Base-by-base conservation (phyloP, 2,329 filamentous ascomycete species). In the Aspergillus fischeri region DNA sequence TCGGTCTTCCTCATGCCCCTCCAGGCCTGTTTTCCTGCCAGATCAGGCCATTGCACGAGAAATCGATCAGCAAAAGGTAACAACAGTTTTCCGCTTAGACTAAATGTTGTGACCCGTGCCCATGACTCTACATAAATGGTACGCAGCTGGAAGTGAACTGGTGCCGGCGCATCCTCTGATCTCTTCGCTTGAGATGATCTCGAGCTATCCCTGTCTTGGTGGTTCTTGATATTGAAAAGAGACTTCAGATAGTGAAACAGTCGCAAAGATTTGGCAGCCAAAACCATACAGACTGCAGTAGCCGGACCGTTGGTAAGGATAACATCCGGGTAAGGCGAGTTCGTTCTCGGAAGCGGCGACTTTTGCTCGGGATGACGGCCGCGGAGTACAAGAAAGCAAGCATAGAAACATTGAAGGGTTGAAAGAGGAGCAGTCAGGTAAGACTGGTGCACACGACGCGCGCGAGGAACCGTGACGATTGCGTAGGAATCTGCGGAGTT, bases 71-170 rank as follows among this genome's bases (percentile, higher is more conserved):
- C 89, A 44, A 95, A 78, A 62, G 79, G 77, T 57, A 88, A 75
- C 56, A 99, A 78, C 41, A 97, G 76, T 70, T 85, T 87, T 0
- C 93, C 94, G 41, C 91, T 96, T 58, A 97, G 73, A 76, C 93
- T 97, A 62, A 97, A 75, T 11, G 84, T 87, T 63, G 83, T 87
- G 17, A 96, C 90, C 17, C 94, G 83, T 2, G 94, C 93, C 88
- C 92, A 97, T 21, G 90, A 94, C 79, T 99, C 94, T 28, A 97
- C 84, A 71, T 94, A 99, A 14, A 97, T 79, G 9, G 89, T 87
- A 60, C 86, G 84, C 77, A 93, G 87, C 61, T 82, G 82, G 80
- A 80, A 27, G 51, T 58, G 27, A 45, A 47, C 55, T 77, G 75
- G 5, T 79, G 9, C 53, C 64, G 44, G 5, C 74, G 51, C 57